phyloP scores from a whole-genome alignment of 768 basidiomycete genomes.

The Rhizopogon roseolus region DNA sequence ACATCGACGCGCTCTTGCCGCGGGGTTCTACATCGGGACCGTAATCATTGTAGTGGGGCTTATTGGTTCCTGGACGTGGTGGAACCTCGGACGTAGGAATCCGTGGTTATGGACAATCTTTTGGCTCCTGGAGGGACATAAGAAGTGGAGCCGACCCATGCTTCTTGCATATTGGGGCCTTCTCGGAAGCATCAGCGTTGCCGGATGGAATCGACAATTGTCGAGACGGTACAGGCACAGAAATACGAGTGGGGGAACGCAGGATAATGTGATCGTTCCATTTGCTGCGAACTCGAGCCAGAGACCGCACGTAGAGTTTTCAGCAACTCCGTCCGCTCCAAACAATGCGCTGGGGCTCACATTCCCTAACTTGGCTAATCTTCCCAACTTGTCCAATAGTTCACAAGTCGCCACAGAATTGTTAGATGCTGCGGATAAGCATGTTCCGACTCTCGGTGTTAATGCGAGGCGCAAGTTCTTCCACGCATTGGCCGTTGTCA shows the following conservation, averaged over 20 bases:
- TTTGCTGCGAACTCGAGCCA: slow-evolving; percentile 19
- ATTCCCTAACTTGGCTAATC: slow-evolving; percentile 45
- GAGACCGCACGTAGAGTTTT: slow-evolving; percentile 13
- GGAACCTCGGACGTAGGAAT: slow-evolving; percentile 76
- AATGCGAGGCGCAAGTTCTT: slow-evolving; percentile 97
- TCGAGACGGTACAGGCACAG: slow-evolving; percentile 63
- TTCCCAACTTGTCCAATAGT: slow-evolving; percentile 49
- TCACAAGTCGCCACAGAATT: slow-evolving; percentile 58
- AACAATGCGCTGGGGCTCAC: slow-evolving; percentile 27
- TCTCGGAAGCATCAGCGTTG: slow-evolving; percentile 79
- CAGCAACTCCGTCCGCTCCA: slow-evolving; percentile 4
- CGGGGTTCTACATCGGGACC: slow-evolving; percentile 78
- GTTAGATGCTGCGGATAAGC: slow-evolving; percentile 85
- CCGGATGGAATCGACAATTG: slow-evolving; percentile 91
- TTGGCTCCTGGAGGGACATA: slow-evolving; percentile 72
- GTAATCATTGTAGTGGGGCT: slow-evolving; percentile 74
- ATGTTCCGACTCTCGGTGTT: slow-evolving; percentile 81
- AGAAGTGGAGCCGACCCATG: slow-evolving; percentile 73
- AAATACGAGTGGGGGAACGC: slow-evolving; percentile 26
- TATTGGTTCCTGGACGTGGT: slow-evolving; percentile 89
- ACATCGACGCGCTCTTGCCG: slow-evolving; percentile 78
- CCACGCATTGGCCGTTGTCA: slow-evolving; percentile 90
- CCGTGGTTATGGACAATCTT: slow-evolving; percentile 85
- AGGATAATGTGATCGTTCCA: slow-evolving; percentile 30
- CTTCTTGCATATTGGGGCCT: slow-evolving; percentile 84